These are phyloP conservation scores for Mastigamoeba balamuthi DNA, from an alignment of 78 protist genomes.

Conservation along the genomic window DNA sequence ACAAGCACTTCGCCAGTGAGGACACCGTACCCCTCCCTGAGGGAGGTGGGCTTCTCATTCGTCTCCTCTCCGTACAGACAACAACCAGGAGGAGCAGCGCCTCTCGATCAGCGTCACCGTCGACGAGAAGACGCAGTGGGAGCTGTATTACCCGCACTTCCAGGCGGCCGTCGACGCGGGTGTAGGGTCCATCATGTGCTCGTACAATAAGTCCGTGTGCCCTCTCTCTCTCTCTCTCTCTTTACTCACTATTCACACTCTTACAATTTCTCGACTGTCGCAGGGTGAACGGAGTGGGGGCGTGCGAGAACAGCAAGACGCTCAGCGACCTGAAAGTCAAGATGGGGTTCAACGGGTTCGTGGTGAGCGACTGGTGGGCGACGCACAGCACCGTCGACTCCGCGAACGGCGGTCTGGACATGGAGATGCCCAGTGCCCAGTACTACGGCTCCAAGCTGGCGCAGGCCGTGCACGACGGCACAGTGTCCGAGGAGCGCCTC, in stretches of 20 bases:
- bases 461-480: background rate
- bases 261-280: too few relatives aligned
- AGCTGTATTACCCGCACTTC: conserved; percentile 27
- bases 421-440: conserved; percentile 3
- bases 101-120: background rate
- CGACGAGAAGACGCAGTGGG: background rate
- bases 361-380: conserved; percentile 35
- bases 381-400: conserved; percentile 3
- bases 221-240: background rate
- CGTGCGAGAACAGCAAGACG: conserved; percentile 3
- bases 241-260: too few relatives aligned
- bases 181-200: conserved; percentile 36
- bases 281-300: background rate
- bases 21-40: too few relatives aligned
- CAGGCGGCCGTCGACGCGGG: conserved; percentile 20
- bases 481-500: background rate
- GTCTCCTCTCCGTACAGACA: too few relatives aligned
- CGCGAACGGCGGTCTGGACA: conserved; percentile 13
- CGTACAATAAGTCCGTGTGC: conserved; percentile 14
- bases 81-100: conserved; percentile 16
- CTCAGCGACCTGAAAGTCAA: conserved; percentile 7
- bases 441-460: background rate
- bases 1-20: conserved; percentile 1
- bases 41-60: too few relatives aligned
- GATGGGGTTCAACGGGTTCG: conserved; percentile 15